Base-by-base conservation (phyloP, 2,329 filamentous ascomycete species). In the Fonsecaea monophora region DNA sequence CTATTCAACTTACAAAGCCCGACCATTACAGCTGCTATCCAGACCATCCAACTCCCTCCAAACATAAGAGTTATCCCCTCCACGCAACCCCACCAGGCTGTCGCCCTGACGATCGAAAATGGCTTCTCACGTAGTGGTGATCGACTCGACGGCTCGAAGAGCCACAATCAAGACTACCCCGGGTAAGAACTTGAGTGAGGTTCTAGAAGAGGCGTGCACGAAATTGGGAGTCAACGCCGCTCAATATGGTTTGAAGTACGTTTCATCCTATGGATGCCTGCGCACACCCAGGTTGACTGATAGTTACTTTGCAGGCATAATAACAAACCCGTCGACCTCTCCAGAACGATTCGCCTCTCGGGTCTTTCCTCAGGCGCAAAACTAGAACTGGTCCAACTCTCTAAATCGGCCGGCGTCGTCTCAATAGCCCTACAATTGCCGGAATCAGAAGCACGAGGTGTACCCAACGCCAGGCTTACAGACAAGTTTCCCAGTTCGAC, bases 401-500 rank as follows among this genome's bases (percentile, higher is more conserved):
- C 94, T 54, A 91, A 92, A 65, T 95, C 93, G 0, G 90, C 94
- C 0, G 90, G 92, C 1, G 90, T 90, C 56, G 90, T 99, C 64
- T 93, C 90, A 48, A 90, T 99, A 50, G 94, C 92, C n/a, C 82
- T 99, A 12, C 92, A 96, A 75, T 82, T 97, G 34, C 92, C 92
- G 3, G 85, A 89, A 40, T 86, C 89, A 25, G 90, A 95, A 75
- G 87, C 85, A 21, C 82, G 82, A 53, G 82, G 85, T 57, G 83
- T 86, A 21, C 85, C 88, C 1, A 87, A 87, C 70, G 87, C 88
- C 30, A 88, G 93, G 35, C 80, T 96, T 48, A 87, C 89, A 64
- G 89, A 95, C 76, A 97, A 95, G 76, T 93, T 98, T 68, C 89
- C 94, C 1, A 96, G 91, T 77, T 90, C 92, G 71, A 92, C 92